A percentile compares a stretch with the other conserved stretches of the same genome.
phyloP scores from a whole-genome alignment of 164 flowering plant species.

The Pachysandra terminalis region DNA sequence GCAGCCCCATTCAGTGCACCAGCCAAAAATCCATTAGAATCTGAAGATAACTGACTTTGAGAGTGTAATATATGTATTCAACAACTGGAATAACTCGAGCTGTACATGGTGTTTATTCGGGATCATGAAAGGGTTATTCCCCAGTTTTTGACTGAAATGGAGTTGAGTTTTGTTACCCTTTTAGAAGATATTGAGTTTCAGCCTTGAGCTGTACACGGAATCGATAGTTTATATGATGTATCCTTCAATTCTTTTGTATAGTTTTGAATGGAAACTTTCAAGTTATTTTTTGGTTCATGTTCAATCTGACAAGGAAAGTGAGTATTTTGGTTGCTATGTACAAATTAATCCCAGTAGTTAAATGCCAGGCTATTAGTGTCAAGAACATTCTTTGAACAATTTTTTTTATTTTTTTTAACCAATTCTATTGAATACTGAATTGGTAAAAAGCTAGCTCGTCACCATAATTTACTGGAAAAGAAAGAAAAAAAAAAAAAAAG shows the following conservation, averaged over 20 bases:
- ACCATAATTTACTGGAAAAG: too few species aligned
- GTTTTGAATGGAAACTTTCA: slow-evolving; percentile 15
- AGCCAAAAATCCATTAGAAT: slow-evolving; percentile 3
- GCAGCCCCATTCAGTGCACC: slow-evolving; percentile 3
- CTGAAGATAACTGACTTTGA: slow-evolving; percentile 10
- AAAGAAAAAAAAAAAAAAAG: too few species aligned
- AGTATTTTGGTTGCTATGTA: too few species aligned
- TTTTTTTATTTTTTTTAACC: too few species aligned
- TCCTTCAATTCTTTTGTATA: slow-evolving; percentile 1
- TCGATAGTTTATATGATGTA: not conserved
- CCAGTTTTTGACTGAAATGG: slow-evolving; percentile 13
- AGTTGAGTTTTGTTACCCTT: slow-evolving; percentile 12
- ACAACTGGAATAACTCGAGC: slow-evolving; percentile 3
- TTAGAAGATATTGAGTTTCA: slow-evolving; percentile 6
- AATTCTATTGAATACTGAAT: too few species aligned
- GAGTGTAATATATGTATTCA: slow-evolving; percentile 33
- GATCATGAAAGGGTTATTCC: slow-evolving; percentile 9
- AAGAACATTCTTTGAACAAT: too few species aligned
- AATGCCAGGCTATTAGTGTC: too few species aligned
- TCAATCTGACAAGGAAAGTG: not conserved
- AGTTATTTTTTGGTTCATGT: not conserved
- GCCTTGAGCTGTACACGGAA: slow-evolving; percentile 10
- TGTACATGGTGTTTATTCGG: slow-evolving; percentile 1
- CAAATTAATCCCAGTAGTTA: too few species aligned
- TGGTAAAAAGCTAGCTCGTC: too few species aligned